A percentile compares a stretch with the other conserved stretches of the same genome.
Evolutionary conservation across 176 grass and related monocot genomes (phyloP).

Genomic region (Luzula sylvatica): DNA sequence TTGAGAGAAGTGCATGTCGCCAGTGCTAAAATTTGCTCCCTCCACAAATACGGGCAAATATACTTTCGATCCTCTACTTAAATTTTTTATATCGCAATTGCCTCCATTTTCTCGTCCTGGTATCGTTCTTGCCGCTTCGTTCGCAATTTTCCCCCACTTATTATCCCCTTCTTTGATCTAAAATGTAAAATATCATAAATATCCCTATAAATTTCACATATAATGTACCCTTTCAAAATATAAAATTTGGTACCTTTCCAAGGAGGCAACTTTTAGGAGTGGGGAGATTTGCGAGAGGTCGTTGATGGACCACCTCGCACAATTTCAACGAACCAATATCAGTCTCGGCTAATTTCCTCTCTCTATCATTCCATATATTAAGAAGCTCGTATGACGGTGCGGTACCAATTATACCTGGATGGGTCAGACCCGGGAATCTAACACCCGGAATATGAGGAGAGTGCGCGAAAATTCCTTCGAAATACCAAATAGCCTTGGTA

Average conservation of each 20-base stretch:
- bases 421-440: constrained; percentile 76
- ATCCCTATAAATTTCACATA: too few species aligned
- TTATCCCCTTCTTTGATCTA: constrained; percentile 61
- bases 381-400: constrained; percentile 81
- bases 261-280: constrained; percentile 60
- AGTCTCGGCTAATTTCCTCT: constrained; percentile 57
- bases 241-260: constrained; percentile 42
- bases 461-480: constrained; percentile 91
- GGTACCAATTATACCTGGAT: constrained; percentile 82
- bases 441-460: constrained; percentile 89
- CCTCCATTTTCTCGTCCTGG: constrained; percentile 88
- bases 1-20: constrained; percentile 94
- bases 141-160: constrained; percentile 65
- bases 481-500: constrained; percentile 94
- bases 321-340: constrained; percentile 37
- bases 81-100: constrained; percentile 92
- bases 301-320: constrained; percentile 75
- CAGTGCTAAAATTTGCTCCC: constrained; percentile 80
- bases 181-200: not conserved
- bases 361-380: constrained; percentile 80
- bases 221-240: too few species aligned
- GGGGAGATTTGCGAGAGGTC: constrained; percentile 66
- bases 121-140: constrained; percentile 82
- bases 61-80: constrained; percentile 88
- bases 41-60: constrained; percentile 92